Evolutionary conservation across 805 yeast species (phyloP).

Genomic region (Kodamaea jinghongensis): DNA sequence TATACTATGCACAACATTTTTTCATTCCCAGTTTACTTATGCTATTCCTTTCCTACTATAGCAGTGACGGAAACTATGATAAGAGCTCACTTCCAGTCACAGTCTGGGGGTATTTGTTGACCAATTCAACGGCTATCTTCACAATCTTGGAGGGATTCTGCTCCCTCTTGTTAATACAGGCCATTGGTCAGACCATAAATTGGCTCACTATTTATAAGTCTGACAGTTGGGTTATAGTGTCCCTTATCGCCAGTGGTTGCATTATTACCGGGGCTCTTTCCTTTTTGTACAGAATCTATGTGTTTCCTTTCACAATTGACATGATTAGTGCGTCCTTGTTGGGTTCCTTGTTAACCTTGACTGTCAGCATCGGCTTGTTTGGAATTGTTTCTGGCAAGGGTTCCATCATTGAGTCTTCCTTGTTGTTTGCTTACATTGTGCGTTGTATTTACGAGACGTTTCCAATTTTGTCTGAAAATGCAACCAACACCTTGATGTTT

Average conservation of each 20-base stretch:
- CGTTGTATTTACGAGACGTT: slow-evolving; percentile 91
- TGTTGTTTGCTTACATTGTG: slow-evolving; percentile 86
- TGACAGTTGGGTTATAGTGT: slow-evolving; percentile 76
- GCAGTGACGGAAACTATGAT: slow-evolving; percentile 4
- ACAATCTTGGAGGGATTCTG: slow-evolving; percentile 92
- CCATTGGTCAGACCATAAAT: slow-evolving; percentile 77
- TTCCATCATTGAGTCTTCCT: slow-evolving; percentile 84
- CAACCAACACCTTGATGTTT: slow-evolving; percentile 30
- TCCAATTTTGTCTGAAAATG: slow-evolving; percentile 72
- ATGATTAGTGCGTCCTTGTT: slow-evolving; percentile 74
- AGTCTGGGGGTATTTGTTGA: slow-evolving; percentile 70
- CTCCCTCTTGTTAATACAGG: slow-evolving; percentile 86
- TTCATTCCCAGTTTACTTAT: slow-evolving; percentile 79
- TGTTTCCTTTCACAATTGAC: slow-evolving; percentile 68
- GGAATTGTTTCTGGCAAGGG: slow-evolving; percentile 85
- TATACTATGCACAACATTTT: slow-evolving; percentile 80
- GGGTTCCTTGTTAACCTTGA: slow-evolving; percentile 79
- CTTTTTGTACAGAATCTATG: slow-evolving; percentile 79
- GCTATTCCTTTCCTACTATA: slow-evolving; percentile 57
- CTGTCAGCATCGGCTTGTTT: slow-evolving; percentile 69
- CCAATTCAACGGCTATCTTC: slow-evolving; percentile 85
- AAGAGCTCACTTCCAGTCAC: slow-evolving; percentile 30
- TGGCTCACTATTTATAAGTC: slow-evolving; percentile 63
- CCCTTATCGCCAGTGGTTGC: slow-evolving; percentile 69
- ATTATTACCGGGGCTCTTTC: slow-evolving; percentile 74